phyloP scores from a whole-genome alignment of 257 asterid species.

The Capsicum baccatum region DNA sequence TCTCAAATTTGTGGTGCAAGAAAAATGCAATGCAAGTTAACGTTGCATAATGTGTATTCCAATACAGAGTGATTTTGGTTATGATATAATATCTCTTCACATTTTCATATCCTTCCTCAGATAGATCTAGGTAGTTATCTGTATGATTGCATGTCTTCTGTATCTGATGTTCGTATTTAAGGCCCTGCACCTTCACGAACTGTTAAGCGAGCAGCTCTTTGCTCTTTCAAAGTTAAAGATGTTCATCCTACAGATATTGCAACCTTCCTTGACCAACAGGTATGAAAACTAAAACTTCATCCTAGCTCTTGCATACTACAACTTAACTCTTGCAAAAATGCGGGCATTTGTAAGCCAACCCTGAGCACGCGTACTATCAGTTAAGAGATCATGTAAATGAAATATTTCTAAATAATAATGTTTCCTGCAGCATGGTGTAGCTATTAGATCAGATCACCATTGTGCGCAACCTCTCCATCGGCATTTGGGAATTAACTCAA shows the following conservation, averaged over 20 bases:
- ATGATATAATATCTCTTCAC: background rate
- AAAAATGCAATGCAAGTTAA: background rate
- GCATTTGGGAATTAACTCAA: constrained; percentile 72
- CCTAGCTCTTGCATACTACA: background rate
- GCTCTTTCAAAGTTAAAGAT: constrained; percentile 86
- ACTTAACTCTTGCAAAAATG: background rate
- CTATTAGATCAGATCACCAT: constrained; percentile 92
- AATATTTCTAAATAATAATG: background rate
- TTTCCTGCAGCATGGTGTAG: constrained; percentile 75
- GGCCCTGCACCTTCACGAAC: constrained; percentile 83
- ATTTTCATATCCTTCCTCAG: constrained; percentile 44
- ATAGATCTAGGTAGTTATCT: constrained; percentile 70
- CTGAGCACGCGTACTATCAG: too few species aligned
- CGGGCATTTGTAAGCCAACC: background rate
- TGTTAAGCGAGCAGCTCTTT: constrained; percentile 74
- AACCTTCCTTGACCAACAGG: constrained; percentile 89
- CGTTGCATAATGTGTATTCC: too few species aligned
- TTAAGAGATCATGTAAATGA: background rate
- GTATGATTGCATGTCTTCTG: constrained; percentile 54
- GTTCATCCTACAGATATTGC: constrained; percentile 89
- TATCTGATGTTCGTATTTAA: constrained; percentile 68
- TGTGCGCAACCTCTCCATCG: constrained; percentile 97
- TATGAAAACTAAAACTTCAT: constrained; percentile 27
- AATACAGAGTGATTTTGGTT: background rate
- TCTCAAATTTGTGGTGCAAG: background rate